phyloP scores from a whole-genome alignment of 108 stramenopile genomes.

The Stephanodiscus minutulus region DNA sequence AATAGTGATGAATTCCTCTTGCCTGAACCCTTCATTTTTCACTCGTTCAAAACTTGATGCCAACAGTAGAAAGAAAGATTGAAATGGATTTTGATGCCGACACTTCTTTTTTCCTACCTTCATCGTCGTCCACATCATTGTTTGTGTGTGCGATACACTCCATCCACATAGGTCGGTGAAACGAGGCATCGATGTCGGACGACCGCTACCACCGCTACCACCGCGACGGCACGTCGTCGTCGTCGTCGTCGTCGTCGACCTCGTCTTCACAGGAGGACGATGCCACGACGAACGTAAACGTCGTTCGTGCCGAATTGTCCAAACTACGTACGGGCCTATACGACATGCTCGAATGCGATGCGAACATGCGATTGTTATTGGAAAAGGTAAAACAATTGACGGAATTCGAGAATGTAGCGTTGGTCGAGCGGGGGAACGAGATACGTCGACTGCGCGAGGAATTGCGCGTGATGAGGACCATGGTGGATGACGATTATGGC shows the following conservation, averaged over 20 bases:
- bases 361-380: slow-evolving; percentile 10
- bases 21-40: too few relatives aligned
- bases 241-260: background rate
- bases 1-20: too few relatives aligned
- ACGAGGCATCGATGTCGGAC: too few relatives aligned
- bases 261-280: too few relatives aligned
- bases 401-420: slow-evolving; percentile 26
- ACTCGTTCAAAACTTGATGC: too few relatives aligned
- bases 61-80: too few relatives aligned
- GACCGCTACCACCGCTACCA: too few relatives aligned
- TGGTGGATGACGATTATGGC: background rate
- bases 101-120: background rate
- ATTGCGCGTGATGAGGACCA: background rate
- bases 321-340: slow-evolving; percentile 24
- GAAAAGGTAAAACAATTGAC: slow-evolving; percentile 34
- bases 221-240: background rate
- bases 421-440: slow-evolving; percentile 12
- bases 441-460: slow-evolving; percentile 8
- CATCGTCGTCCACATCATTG: background rate
- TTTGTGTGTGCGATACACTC: too few relatives aligned
- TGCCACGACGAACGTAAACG: background rate
- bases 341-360: slow-evolving; percentile 9
- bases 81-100: too few relatives aligned
- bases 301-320: slow-evolving; percentile 13
- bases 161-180: too few relatives aligned